These are phyloP conservation scores for Rozella allomycis DNA, from an alignment of 371 early-diverging fungal species.

Conservation along the genomic window DNA sequence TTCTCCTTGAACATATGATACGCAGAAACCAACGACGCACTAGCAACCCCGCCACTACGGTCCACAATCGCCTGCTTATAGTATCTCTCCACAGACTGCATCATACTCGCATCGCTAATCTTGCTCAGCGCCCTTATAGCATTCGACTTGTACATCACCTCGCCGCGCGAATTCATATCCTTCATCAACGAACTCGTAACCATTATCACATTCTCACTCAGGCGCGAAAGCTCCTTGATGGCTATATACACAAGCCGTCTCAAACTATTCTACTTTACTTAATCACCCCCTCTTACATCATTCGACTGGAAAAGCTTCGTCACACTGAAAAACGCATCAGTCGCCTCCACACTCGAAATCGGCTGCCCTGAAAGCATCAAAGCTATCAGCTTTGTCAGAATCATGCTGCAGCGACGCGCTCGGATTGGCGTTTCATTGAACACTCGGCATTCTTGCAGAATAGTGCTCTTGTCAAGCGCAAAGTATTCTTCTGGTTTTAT, in stretches of 20 bases:
- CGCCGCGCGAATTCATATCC: constrained; percentile 82
- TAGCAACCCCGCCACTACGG: constrained; percentile 65
- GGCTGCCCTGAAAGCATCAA: constrained; percentile 70
- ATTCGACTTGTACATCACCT: constrained; percentile 73
- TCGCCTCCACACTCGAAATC: constrained; percentile 76
- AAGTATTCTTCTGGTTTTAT: too few species aligned
- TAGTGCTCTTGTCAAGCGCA: constrained; percentile 81
- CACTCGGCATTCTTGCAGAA: constrained; percentile 84
- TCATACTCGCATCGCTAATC: constrained; percentile 63
- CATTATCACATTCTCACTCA: constrained; percentile 91
- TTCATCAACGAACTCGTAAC: constrained; percentile 83
- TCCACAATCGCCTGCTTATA: constrained; percentile 93
- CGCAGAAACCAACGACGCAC: constrained; percentile 77
- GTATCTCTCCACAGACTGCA: constrained; percentile 84
- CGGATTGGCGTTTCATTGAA: constrained; percentile 92
- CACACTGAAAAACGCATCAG: constrained; percentile 87
- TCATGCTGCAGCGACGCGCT: constrained; percentile 69
- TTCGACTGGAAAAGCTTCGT: constrained; percentile 89
- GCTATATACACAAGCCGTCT: constrained; percentile 89
- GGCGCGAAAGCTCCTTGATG: constrained; percentile 79
- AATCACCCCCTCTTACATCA: constrained; percentile 40
- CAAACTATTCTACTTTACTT: constrained; percentile 39
- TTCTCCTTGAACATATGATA: constrained; percentile 67
- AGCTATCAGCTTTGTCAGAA: constrained; percentile 79
- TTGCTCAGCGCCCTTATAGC: constrained; percentile 86